phyloP scores from a whole-genome alignment of 1,284 basidiomycete genomes.

The Leccinum angustisporum region DNA sequence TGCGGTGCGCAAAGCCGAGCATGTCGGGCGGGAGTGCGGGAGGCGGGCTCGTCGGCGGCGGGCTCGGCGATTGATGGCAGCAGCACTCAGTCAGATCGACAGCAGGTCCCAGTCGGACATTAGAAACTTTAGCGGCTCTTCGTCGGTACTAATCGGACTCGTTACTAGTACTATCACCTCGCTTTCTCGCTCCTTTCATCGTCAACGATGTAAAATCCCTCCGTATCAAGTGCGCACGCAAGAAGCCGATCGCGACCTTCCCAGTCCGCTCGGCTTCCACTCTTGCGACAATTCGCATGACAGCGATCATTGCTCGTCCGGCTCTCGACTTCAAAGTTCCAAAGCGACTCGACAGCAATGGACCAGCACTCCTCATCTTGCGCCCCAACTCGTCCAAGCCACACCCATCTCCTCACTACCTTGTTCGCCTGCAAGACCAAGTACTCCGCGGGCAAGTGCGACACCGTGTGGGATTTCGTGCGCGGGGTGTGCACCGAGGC shows the following conservation, averaged over 20 bases:
- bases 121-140: too few relatives aligned
- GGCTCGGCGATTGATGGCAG: too few relatives aligned
- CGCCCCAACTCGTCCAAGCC: slow-evolving; percentile 45
- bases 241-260: slow-evolving; percentile 3
- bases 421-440: slow-evolving; percentile 58
- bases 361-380: slow-evolving; percentile 68
- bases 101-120: too few relatives aligned
- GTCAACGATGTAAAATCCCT: too few relatives aligned
- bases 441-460: slow-evolving; percentile 54
- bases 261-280: slow-evolving; percentile 11
- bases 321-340: slow-evolving; percentile 25
- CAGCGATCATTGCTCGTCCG: slow-evolving; percentile 29
- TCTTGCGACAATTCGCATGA: slow-evolving; percentile 22
- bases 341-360: slow-evolving; percentile 49
- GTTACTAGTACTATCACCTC: too few relatives aligned
- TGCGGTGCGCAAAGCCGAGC: too few relatives aligned
- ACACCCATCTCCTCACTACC: slow-evolving; percentile 65
- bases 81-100: too few relatives aligned
- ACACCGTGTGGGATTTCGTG: slow-evolving; percentile 63
- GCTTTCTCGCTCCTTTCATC: too few relatives aligned
- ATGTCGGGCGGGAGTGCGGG: too few relatives aligned
- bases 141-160: too few relatives aligned
- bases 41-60: too few relatives aligned
- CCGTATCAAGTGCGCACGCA: too few relatives aligned
- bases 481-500: slow-evolving; percentile 51